These are phyloP conservation scores for Hanseniaspora lachancei DNA, from an alignment of 805 yeast species.

Conservation along the genomic window DNA sequence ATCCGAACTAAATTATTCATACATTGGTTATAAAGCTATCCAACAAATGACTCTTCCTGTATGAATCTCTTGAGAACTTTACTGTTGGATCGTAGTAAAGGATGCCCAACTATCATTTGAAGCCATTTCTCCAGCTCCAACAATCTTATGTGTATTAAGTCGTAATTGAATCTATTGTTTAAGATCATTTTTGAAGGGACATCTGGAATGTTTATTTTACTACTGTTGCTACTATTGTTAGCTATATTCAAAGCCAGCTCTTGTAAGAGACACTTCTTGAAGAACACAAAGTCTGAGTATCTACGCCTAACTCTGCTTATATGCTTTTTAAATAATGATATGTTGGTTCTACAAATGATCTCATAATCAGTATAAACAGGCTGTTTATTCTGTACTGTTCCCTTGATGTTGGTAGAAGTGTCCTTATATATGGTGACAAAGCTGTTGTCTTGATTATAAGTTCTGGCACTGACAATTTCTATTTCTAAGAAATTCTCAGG, in stretches of 20 bases:
- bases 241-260: conserved; percentile 40
- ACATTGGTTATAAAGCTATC: conserved; percentile 15
- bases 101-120: conserved; percentile 77
- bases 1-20: not conserved
- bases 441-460: conserved; percentile 18
- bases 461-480: conserved; percentile 43
- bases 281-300: conserved; percentile 78
- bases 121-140: conserved; percentile 74
- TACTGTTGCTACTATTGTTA: conserved; percentile 15
- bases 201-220: conserved; percentile 67
- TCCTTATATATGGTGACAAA: not conserved
- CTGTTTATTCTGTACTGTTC: conserved; percentile 14
- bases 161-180: conserved; percentile 62
- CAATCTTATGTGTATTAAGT: conserved; percentile 70
- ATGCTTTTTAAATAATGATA: conserved; percentile 67
- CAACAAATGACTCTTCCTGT: conserved; percentile 51
- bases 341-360: conserved; percentile 75
- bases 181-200: conserved; percentile 79
- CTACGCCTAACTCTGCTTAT: conserved; percentile 64
- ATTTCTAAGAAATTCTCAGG: conserved; percentile 91
- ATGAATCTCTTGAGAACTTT: conserved; percentile 67
- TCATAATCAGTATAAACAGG: conserved; percentile 82
- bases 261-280: conserved; percentile 56
- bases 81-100: conserved; percentile 78
- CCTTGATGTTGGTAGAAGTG: not conserved